Evolutionary conservation across 1,139 yeast species (phyloP), one percentile per base, ranked within the genome.

Genomic region (Pichia sp.): DNA sequence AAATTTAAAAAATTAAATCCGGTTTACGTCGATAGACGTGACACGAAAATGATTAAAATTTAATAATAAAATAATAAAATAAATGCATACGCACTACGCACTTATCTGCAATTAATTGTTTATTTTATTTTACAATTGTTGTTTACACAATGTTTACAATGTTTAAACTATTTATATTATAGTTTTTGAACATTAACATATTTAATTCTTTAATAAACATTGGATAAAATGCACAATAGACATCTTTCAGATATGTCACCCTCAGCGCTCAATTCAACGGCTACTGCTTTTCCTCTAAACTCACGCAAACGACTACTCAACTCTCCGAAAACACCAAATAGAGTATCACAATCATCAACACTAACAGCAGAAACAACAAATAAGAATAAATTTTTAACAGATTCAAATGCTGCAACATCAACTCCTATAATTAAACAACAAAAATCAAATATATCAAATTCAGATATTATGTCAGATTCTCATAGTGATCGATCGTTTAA

Each of bases 201-300:
- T 25, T 11, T 35, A 25, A 27, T 25, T 5, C 28, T 25, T 9
- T 25, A 32, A 32, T 11, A 32, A 32, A 2, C 28, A 7, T 10
- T 28, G 26, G 6, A 7, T 25, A 7, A 18, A 7, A 4, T 9
- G 9, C 10, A 34, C 27, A 39, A 42, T 10, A 18, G 26, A 33
- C 42, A n/a, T 6, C 45, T 32, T 9, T 3, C 38, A 34, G 46
- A 46, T 38, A 43, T 52, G 46, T 50, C 61, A 3, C 59, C 60
- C 3, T 43, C 59, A 2, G 41, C 61, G 1, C 39, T 58, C 37
- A 58, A 58, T 32, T 49, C 51, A 9, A 36, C 39, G 26, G 39
- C 39, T 5, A 58, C 64, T 1, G 63, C 60, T 3, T 60, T 58
- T 43, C 64, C 63, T 1, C 49, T 56, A 25, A 62, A 61, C 44